Evolutionary conservation across 441 rosid species (phyloP).

Genomic region (Biscutella laevigata): DNA sequence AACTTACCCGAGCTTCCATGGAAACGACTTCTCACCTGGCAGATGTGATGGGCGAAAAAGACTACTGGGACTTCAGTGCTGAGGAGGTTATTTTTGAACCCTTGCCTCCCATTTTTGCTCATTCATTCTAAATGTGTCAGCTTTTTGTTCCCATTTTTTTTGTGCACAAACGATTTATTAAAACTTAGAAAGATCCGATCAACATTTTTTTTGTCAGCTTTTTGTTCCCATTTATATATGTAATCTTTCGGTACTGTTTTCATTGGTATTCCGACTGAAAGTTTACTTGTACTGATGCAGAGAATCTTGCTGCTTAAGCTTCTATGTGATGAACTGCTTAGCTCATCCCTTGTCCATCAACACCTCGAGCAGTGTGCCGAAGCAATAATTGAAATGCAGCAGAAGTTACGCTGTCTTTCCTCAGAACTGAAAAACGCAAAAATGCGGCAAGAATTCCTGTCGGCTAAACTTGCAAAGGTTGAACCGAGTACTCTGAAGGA

Average conservation of each 20-base stretch:
- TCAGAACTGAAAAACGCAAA: conserved; percentile 63
- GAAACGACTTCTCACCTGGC: conserved; percentile 52
- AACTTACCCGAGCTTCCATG: conserved; percentile 55
- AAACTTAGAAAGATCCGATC: too few relatives aligned
- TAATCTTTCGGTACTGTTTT: conserved; percentile 11
- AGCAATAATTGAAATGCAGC: conserved; percentile 67
- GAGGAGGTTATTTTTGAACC: conserved; percentile 61
- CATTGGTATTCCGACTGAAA: conserved; percentile 3
- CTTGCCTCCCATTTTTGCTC: conserved; percentile 4
- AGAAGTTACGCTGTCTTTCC: conserved; percentile 63
- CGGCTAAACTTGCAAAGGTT: conserved; percentile 49
- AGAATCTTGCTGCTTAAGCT: conserved; percentile 71
- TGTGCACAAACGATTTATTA: too few relatives aligned
- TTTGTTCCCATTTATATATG: too few relatives aligned
- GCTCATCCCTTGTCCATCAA: conserved; percentile 70
- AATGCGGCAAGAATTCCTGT: conserved; percentile 61
- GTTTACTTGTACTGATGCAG: conserved; percentile 46
- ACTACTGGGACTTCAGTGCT: conserved; percentile 68
- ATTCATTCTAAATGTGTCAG: not conserved
- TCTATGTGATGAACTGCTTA: conserved; percentile 88
- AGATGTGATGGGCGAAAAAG: conserved; percentile 67
- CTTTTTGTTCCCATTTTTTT: conserved; percentile 9
- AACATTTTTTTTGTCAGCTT: too few relatives aligned
- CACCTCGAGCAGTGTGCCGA: conserved; percentile 92
- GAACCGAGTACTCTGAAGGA: conserved; percentile 33